Base-by-base conservation (phyloP, 805 yeast genomes). In the Candida maesae region DNA sequence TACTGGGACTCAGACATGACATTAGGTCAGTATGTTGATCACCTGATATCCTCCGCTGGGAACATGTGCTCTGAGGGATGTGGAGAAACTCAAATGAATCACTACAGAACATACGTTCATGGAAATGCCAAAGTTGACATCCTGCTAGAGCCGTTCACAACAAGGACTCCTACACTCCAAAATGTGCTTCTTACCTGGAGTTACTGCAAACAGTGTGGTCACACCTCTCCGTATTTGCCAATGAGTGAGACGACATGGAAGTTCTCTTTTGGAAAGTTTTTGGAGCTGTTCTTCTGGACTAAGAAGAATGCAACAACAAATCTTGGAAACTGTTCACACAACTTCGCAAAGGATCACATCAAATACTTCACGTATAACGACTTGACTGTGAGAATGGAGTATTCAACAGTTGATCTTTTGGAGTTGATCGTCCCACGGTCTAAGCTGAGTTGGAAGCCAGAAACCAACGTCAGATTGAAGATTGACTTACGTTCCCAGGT, bases 1-100 rank as follows among this genome's bases (percentile, higher is more conserved):
- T 93, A 91, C 58, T 79, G 95, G 68, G 96, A 88, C 36, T 85
- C 82, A 43, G 99, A 95, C 59, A 82, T 84, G 56, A 81, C 95
- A 9, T 63, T 95, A 32, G 99, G 99, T 1, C 86, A 85, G 53
- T 88, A 81, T 51, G 78, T 93, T 32, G 97, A 95, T 55, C 84
- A 82, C 40, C 70, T 81, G 28, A 81, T 88, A 43, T 66, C 74
- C 6, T 81, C 85, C n/a, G 79, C 87, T 1, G 65, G 71, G 18
- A 76, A 71, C 38, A 63, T 68, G 0, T 93, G 99, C 58, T 71
- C 80, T 0, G 96, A 88, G 45, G 88, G 84, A 1, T 93, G 98
- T 64, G 88, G 85, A 0, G 78, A 82, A 15, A 55, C 73, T 1
- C 59, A 84, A 46, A 61, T 76, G 32, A 86, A 85, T 38, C 99